Base-by-base conservation (phyloP, 1,139 yeast genomes). In the Magnusiomyces sp. region DNA sequence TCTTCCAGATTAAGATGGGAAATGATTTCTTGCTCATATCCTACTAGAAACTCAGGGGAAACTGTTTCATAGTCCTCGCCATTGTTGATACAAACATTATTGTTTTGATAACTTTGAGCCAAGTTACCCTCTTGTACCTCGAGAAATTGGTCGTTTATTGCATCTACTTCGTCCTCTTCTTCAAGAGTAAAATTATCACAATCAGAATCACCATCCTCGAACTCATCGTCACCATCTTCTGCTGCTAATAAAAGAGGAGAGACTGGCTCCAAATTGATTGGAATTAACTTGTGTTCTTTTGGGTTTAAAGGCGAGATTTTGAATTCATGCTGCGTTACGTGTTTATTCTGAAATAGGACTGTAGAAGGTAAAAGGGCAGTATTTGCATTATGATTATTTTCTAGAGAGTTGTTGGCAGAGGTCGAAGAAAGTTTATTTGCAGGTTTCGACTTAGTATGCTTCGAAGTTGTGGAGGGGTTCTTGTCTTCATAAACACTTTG, bases 211-310 rank as follows among this genome's bases (percentile, higher is more conserved):
- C 33, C 44, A 14, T 42, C 14, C 6, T 42, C 36, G 6, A 40
- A 23, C 34, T 44, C 40, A 33, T 42, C 49, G 7, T 41, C 45
- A 33, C 40, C 39, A 3, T 33, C 34, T 14, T 31, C 31, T 9
- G 54, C 54, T 7, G 58, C 56, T 42, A 57, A 51, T 31, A 50
- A 29, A 50, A 58, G 43, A 2, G 58, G 62, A 27, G 57, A 56
- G 19, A 56, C 58, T 10, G 59, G 60, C 10, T 42, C 61, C 20
- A 58, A 51, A 45, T 58, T 58, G 49, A 58, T 54, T 16, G 54
- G 54, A 46, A 58, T 58, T 5, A 56, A 49, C 17, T 47, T 51
- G 48, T 56, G 49, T 27, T 51, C 56, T 32, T 39, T 20, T 14
- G 58, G 60, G 43, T 44, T 56, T 40, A 48, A 51, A 6, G 60